A percentile compares a stretch with the other conserved stretches of the same genome.
These are phyloP conservation scores for Pseudocercospora fijiensis DNA, from an alignment of 2,329 filamentous ascomycete genomes.

Conservation along the genomic window DNA sequence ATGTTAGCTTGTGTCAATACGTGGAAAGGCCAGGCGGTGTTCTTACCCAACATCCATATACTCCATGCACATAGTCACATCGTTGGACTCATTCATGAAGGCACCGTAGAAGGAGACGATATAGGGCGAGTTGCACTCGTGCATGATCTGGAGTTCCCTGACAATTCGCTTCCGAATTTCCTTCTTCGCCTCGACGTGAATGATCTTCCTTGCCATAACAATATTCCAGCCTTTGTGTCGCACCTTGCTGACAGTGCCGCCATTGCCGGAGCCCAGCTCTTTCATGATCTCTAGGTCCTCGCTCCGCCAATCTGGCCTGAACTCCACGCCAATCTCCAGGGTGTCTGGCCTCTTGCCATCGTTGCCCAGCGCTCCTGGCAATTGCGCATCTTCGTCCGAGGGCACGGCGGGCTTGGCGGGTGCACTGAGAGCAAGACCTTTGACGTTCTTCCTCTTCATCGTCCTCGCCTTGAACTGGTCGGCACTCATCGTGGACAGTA, in stretches of 20 bases:
- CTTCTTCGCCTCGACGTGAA: conserved; percentile 96
- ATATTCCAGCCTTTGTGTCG: conserved; percentile 92
- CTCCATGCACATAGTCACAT: conserved; percentile 99
- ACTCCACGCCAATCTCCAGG: conserved; percentile 95
- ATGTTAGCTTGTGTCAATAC: background rate
- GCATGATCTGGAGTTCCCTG: conserved; percentile 95
- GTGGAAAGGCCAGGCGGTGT: background rate
- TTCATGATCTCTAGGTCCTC: conserved; percentile 92
- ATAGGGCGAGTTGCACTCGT: conserved; percentile 93
- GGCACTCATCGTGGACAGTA: conserved; percentile 47
- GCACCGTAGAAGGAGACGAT: conserved; percentile 98
- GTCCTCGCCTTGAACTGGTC: conserved; percentile 66
- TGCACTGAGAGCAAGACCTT: conserved; percentile 84
- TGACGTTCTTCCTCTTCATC: conserved; percentile 99
- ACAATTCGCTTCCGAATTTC: conserved; percentile 97
- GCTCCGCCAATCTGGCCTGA: conserved; percentile 85
- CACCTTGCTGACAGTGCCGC: conserved; percentile 97
- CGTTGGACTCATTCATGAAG: conserved; percentile 92
- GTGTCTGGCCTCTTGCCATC: conserved; percentile 62
- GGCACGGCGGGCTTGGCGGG: conserved; percentile 69
- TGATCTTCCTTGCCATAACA: conserved; percentile 98
- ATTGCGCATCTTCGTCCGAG: conserved; percentile 67
- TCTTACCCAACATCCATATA: conserved; percentile 98
- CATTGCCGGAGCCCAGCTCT: conserved; percentile 93
- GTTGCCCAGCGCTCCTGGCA: conserved; percentile 59